phyloP scores from a whole-genome alignment of 2,329 filamentous ascomycete species.

The Niveomyces coronatus region DNA sequence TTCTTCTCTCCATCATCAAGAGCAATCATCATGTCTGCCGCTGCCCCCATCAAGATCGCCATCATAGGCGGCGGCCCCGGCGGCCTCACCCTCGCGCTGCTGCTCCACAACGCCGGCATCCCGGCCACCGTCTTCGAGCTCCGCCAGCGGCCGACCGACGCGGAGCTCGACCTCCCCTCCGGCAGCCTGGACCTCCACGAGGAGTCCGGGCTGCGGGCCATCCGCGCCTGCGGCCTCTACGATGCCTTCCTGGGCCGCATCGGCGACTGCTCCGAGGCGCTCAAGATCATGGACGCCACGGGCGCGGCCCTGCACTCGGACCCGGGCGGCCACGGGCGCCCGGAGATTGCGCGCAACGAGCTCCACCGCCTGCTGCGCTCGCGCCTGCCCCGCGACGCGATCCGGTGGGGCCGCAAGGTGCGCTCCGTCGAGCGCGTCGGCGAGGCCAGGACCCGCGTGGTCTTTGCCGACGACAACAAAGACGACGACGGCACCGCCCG shows the following conservation, averaged over 20 bases:
- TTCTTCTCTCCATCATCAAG: not conserved
- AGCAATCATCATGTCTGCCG: not conserved
- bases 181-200: constrained; percentile 41
- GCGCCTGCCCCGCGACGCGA: constrained; percentile 18
- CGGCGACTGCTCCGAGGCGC: constrained; percentile 30
- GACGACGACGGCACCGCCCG: too few species aligned
- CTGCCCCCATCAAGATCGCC: constrained; percentile 22
- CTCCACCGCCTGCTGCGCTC: constrained; percentile 25
- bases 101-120: constrained; percentile 30
- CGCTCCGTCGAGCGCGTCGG: constrained; percentile 11
- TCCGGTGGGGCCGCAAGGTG: constrained; percentile 24
- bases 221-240: constrained; percentile 33
- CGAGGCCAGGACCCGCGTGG: constrained; percentile 12
- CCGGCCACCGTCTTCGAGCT: constrained; percentile 26
- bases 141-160: constrained; percentile 17
- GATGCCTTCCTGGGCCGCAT: constrained; percentile 64
- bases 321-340: constrained; percentile 17
- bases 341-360: constrained; percentile 28
- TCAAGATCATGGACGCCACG: constrained; percentile 22
- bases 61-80: constrained; percentile 36
- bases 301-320: constrained; percentile 17
- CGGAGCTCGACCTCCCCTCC: constrained; percentile 18
- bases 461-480: constrained; percentile 15
- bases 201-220: constrained; percentile 31
- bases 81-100: constrained; percentile 35